Evolutionary conservation across 306 rosid species (phyloP).

Genomic region (Prunus mume): DNA sequence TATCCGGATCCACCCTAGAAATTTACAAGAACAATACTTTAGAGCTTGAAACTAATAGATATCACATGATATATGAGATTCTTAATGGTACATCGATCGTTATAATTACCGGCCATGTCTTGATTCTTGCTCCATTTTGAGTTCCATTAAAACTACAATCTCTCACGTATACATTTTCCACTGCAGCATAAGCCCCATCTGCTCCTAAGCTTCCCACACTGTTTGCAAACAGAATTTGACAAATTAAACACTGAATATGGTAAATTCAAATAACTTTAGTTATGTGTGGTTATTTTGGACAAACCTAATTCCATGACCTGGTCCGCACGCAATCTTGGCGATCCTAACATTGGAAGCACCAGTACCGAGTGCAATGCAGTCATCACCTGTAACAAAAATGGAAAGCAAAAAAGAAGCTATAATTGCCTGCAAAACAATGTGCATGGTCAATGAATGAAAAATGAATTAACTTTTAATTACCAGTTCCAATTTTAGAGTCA

Average conservation of each 20-base stretch:
- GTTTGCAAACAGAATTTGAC: not conserved
- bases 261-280: not conserved
- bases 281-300: not conserved
- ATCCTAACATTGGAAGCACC: constrained; percentile 23
- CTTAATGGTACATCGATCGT: not conserved
- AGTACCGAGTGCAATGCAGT: constrained; percentile 43
- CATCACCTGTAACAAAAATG: constrained; percentile 37
- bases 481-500: constrained; percentile 22
- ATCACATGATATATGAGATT: too few relatives aligned
- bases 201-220: constrained; percentile 19
- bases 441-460: not conserved
- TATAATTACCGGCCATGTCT: constrained; percentile 27
- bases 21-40: not conserved
- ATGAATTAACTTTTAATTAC: not conserved
- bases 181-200: not conserved
- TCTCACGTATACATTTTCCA: not conserved
- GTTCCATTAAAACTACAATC: constrained; percentile 13
- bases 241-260: not conserved
- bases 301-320: constrained; percentile 62
- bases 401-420: not conserved
- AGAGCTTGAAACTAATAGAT: too few relatives aligned
- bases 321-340: constrained; percentile 38
- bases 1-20: constrained; percentile 31
- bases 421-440: too few relatives aligned
- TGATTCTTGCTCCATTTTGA: constrained; percentile 22